Evolutionary conservation across 1,139 yeast genomes (phyloP).

Genomic region (Taphrina pruni): DNA sequence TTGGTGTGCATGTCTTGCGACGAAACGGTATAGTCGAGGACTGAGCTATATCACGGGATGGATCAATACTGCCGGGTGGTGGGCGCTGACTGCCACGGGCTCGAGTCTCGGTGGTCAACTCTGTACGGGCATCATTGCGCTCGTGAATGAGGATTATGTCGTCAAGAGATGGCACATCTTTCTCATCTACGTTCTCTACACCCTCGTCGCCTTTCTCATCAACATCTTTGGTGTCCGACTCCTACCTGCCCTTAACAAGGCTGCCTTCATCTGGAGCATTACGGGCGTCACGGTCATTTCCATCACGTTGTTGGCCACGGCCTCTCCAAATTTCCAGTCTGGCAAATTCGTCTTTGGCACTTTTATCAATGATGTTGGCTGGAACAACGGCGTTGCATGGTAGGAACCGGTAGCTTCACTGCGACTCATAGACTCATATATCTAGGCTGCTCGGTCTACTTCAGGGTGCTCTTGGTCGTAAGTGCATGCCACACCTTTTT

Average conservation of each 20-base stretch:
- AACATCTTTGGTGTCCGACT: constrained; percentile 40
- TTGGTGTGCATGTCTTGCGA: constrained; percentile 46
- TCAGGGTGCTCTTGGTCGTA: constrained; percentile 23
- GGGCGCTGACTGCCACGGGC: constrained; percentile 32
- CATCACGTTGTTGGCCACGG: constrained; percentile 46
- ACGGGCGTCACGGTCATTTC: constrained; percentile 47
- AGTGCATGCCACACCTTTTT: neutral
- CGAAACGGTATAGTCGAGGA: constrained; percentile 43
- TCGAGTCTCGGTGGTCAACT: constrained; percentile 35
- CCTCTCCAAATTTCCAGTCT: constrained; percentile 44
- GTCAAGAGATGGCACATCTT: constrained; percentile 38
- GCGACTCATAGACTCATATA: neutral
- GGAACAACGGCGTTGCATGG: constrained; percentile 44
- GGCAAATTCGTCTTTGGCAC: constrained; percentile 44
- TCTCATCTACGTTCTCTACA: constrained; percentile 28
- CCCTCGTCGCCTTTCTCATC: constrained; percentile 32
- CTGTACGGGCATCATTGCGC: constrained; percentile 26
- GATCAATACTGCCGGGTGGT: constrained; percentile 39
- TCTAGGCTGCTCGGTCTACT: constrained; percentile 29
- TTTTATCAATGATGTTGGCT: constrained; percentile 47
- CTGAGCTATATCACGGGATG: constrained; percentile 46
- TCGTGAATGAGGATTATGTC: constrained; percentile 24
- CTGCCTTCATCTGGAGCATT: constrained; percentile 48
- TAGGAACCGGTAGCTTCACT: neutral
- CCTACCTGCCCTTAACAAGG: constrained; percentile 48